Base-by-base conservation (phyloP, 2,329 filamentous ascomycete genomes). In the Aspergillus spinulosporus region DNA sequence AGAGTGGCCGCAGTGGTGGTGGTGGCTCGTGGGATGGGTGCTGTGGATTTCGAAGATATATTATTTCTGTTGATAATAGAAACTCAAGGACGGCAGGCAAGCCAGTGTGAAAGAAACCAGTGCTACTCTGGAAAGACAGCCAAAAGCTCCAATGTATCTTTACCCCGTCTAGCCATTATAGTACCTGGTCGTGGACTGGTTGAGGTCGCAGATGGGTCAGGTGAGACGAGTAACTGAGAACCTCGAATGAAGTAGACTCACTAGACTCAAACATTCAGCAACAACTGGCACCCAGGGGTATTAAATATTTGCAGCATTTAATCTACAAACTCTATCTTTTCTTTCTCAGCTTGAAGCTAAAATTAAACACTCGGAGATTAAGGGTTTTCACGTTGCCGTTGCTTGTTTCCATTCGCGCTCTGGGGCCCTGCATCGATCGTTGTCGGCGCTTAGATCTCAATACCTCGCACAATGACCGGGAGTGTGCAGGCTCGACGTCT, bases 351-450 rank as follows among this genome's bases (percentile, higher is more conserved):
- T n/a, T 3, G n/a, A 21, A 36, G 37, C 52, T 54, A 49, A 53
- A 49, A 49, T 40, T 48, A 40, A 53, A 32, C 6, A 34, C 12
- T 21, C 4, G 37, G 44, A 49, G 31, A 49, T 49, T 36, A 54
- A 54, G 46, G 50, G 28, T 28, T 8, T 49, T 49, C 34, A 49
- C 36, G 29, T 44, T 36, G 31, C 44, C 26, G n/a, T 49, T 53
- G 43, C 54, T 57, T 57, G 55, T 57, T 57, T 57, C 55, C n/a
- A 53, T 53, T 57, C 44, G 55, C 55, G 55, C 55, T 31, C 31
- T 49, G 45, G 4, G 26, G 34, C 42, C 36, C 48, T 47, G 54
- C 15, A 40, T 40, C 31, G 9, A 40, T 43, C 42, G 8, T 7
- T 43, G 36, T 9, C 37, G 39, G 55, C 55, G 55, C 49, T 53